Base-by-base conservation (phyloP, 805 yeast species). In the Candida krabiensis region DNA sequence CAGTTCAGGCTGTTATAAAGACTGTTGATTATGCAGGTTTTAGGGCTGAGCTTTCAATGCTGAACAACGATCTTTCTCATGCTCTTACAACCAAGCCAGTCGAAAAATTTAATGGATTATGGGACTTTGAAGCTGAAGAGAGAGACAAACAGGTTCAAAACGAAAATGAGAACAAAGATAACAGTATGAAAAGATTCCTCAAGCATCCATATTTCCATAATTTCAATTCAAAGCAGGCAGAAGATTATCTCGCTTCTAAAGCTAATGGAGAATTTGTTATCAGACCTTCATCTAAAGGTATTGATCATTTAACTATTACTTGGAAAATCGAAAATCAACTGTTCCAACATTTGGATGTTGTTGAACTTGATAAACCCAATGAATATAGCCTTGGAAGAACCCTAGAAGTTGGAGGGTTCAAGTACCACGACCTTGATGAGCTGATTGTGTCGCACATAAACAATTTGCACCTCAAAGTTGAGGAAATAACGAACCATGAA, bases 301-400 rank as follows among this genome's bases (percentile, higher is more conserved):
- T 77, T 32, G 86, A 87, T 46, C 96, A 82, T 61, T 72, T 93
- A 50, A 89, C 96, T 2, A 82, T 91, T 28, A 91, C 99, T 0
- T 93, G 98, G 97, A 93, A 93, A 60, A 90, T 93, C 31, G 93
- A 86, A 43, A 91, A 86, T 57, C 85, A 83, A 58, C 66, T 91
- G 45, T 93, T 84, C 66, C 98, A 93, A 60, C 98, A 93, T 60
- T 69, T 93, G 47, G 93, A 89, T 51, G 85, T 93, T 31, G 70
- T 80, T 45, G 98, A 93, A 63, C 73, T 75, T 32, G 80, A 74
- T 31, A 79, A 80, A 54, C 82, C 76, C 36, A 79, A 77, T 44
- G 88, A 84, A 23, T 75, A 64, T 44, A 73, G 79, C 0, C 56
- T 83, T 28, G 88, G 88, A 34, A 70, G 72, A 38, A 63, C 67